Evolutionary conservation across 148 eudicot genomes (phyloP).

Genomic region (Rhododendron simsii): DNA sequence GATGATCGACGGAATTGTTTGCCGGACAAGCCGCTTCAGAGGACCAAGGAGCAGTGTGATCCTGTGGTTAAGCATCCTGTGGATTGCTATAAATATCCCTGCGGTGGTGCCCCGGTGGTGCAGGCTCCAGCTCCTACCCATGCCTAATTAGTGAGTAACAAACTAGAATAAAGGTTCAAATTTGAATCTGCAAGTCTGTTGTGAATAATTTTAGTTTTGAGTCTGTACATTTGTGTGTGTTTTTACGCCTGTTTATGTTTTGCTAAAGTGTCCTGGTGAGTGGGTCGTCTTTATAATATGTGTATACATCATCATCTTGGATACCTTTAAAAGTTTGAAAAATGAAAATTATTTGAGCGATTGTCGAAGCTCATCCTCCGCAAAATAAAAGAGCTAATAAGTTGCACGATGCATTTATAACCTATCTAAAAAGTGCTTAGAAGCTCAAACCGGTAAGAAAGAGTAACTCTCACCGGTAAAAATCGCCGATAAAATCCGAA

Average conservation of each 20-base stretch:
- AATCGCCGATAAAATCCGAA: too few relatives aligned
- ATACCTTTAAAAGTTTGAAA: background rate
- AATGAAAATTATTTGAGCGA: background rate
- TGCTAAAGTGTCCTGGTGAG: background rate
- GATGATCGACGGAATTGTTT: conserved; percentile 68
- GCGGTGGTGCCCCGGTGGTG: conserved; percentile 5
- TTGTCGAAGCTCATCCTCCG: background rate
- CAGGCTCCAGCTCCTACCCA: background rate
- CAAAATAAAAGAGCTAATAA: background rate
- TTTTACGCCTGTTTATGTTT: background rate
- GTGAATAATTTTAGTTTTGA: background rate
- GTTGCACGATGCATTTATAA: background rate
- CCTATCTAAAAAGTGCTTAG: too few relatives aligned
- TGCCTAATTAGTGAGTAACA: background rate
- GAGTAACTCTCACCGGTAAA: too few relatives aligned
- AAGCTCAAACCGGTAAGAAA: too few relatives aligned
- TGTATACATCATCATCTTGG: background rate
- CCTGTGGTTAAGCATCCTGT: conserved; percentile 44
- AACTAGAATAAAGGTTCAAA: conserved; percentile 8
- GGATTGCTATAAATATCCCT: conserved; percentile 40
- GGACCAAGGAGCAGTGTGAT: conserved; percentile 65
- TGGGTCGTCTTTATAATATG: background rate
- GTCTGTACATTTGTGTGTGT: background rate
- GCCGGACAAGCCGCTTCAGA: conserved; percentile 54
- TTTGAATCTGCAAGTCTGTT: background rate